These are phyloP conservation scores for Trichophyton rubrum DNA, from an alignment of 2,329 filamentous ascomycete species.

Conservation along the genomic window DNA sequence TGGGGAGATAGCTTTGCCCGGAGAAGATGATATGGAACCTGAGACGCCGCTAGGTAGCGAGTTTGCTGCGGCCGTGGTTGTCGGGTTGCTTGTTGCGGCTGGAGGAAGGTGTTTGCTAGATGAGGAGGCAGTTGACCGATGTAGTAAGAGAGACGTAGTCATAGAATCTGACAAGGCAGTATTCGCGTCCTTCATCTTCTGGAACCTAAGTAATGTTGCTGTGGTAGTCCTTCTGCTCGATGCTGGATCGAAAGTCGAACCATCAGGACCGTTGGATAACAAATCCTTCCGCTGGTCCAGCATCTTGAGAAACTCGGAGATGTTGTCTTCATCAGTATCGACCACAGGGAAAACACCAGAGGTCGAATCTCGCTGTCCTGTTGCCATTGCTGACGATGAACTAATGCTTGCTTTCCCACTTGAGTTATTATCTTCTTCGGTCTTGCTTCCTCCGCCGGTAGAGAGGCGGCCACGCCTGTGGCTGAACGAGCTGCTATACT, in stretches of 20 bases:
- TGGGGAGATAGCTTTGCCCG: constrained; percentile 77
- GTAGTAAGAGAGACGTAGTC: constrained; percentile 74
- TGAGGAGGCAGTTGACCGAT: constrained; percentile 57
- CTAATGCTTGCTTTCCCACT: constrained; percentile 47
- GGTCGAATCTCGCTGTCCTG: not conserved
- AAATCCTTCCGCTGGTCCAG: constrained; percentile 83
- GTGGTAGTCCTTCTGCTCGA: constrained; percentile 57
- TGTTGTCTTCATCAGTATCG: constrained; percentile 76
- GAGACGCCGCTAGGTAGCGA: constrained; percentile 1
- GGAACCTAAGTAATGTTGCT: constrained; percentile 72
- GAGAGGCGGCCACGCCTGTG: constrained; percentile 70
- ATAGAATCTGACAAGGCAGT: constrained; percentile 84
- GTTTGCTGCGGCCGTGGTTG: not conserved
- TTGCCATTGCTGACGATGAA: constrained; percentile 33
- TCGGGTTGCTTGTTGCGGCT: constrained; percentile 51
- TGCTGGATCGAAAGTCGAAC: constrained; percentile 46
- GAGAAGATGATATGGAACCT: constrained; percentile 71
- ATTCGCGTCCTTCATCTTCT: constrained; percentile 79
- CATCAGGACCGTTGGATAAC: constrained; percentile 45
- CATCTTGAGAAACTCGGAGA: constrained; percentile 82
- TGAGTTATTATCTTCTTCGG: constrained; percentile 39
- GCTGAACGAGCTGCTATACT: constrained; percentile 89
- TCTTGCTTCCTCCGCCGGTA: constrained; percentile 54
- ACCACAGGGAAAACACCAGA: constrained; percentile 66
- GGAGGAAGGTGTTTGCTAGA: constrained; percentile 60